Percentiles rank a stretch among this genome's conserved stretches.
These are phyloP conservation scores for Spergularia marina DNA, from an alignment of 148 eudicot species.

Conservation along the genomic window DNA sequence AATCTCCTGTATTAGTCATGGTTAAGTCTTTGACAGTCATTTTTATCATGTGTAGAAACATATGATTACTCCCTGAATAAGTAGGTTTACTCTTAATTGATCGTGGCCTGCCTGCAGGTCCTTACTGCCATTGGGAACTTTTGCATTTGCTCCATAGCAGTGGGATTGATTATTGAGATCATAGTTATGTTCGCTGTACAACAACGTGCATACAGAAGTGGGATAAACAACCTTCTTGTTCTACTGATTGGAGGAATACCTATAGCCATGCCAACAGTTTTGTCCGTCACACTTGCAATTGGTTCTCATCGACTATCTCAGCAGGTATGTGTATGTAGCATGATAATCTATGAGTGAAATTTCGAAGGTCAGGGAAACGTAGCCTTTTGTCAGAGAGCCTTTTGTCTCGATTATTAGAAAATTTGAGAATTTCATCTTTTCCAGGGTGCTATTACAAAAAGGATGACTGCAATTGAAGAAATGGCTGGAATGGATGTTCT, in stretches of 20 bases:
- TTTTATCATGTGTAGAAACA: too few relatives aligned
- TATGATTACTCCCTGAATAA: neutral
- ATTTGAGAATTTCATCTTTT: neutral
- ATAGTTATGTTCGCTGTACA: conserved; percentile 68
- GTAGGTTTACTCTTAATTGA: conserved; percentile 2
- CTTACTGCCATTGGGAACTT: conserved; percentile 79
- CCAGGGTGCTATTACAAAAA: conserved; percentile 77
- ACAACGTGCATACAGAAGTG: conserved; percentile 55
- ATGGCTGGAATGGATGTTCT: conserved; percentile 91
- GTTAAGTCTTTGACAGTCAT: too few relatives aligned
- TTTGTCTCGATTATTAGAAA: neutral
- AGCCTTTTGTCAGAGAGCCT: neutral
- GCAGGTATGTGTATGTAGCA: conserved; percentile 41
- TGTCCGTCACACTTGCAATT: conserved; percentile 74
- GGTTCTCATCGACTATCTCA: conserved; percentile 79
- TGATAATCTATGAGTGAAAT: neutral
- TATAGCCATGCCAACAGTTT: conserved; percentile 84
- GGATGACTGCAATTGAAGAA: conserved; percentile 89
- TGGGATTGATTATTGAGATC: conserved; percentile 66
- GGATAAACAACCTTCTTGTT: conserved; percentile 79
- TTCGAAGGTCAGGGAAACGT: neutral
- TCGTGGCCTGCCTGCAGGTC: conserved; percentile 39
- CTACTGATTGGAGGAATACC: conserved; percentile 82
- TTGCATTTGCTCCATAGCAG: conserved; percentile 75
- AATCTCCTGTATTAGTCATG: too few relatives aligned